Evolutionary conservation across 2,329 filamentous ascomycete species (phyloP), one percentile per base, ranked within the genome.

Genomic region (Myriangium duriaei): DNA sequence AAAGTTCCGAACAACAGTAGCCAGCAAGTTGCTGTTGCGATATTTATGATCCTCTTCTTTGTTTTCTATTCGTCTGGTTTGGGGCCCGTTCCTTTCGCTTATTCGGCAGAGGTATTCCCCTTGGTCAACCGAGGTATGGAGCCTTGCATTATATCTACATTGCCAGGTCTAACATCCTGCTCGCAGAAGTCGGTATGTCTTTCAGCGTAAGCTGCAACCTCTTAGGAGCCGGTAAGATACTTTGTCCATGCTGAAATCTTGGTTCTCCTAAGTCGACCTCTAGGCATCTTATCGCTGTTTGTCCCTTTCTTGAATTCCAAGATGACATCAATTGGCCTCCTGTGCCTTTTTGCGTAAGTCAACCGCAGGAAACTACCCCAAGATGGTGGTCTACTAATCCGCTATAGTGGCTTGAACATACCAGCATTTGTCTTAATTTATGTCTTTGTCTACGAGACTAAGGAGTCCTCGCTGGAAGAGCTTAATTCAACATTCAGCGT

Each of bases 91-190:
- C 76, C 77, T 0, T 81, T 77, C 51, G 72, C 74, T 1, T 79
- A 81, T 55, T 72, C 69, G 2, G 76, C 78, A 24, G 79, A 83
- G 53, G 74, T 81, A 2, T 82, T 78, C 51, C 77, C 79, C 0
- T 65, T 81, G 1, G 79, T 76, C 2, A 76, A 81, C 51, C 70
- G 79, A 47, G 45, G 50, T 39, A 16, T 9, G 29, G 5, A 11
- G 3, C 17, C 21, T 32, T n/a, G n/a, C n/a, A n/a, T n/a, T n/a
- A n/a, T n/a, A n/a, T n/a, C n/a, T n/a, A n/a, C n/a, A n/a, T n/a
- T n/a, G n/a, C n/a, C n/a, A n/a, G n/a, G n/a, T n/a, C n/a, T n/a
- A n/a, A n/a, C n/a, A n/a, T n/a, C n/a, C n/a, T n/a, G n/a, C n/a
- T 26, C n/a, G 21, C 15, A 39, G 36, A 39, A 49, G 68, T 81